Base-by-base conservation (phyloP, 208 protist genomes). In the Leishmania arabica region DNA sequence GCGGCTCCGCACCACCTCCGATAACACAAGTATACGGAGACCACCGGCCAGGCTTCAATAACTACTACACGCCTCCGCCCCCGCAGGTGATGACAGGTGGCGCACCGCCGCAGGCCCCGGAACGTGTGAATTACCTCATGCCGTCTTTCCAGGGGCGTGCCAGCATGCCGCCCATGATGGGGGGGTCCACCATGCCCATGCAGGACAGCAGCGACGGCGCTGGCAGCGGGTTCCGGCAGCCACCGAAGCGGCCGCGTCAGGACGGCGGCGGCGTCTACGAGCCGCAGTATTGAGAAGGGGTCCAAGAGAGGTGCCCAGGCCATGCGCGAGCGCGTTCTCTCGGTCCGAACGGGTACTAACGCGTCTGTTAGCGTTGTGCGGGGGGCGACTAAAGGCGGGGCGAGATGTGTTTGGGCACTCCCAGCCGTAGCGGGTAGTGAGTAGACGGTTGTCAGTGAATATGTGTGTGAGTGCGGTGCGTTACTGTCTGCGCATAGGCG, bases 161-260 rank as follows among this genome's bases (percentile, higher is more conserved):
- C 0, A 72, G 68, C 3, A 21, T 80, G 76, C 70, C 76, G 13
- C 81, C 75, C 27, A 77, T 85, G 82, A 80, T 80, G 81, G 69
- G 66, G 81, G 69, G 66, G 21, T 62, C 81, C 8, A 3, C 34
- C 11, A 81, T 68, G 68, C 37, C 37, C 27, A 64, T 68, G 76
- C 47, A n/a, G 40, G 45, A 45, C 19, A 27, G n/a, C 11, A 27
- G 45, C 34, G 65, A 45, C 49, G 76, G 76, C 42, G 47, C 31
- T 24, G 42, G 81, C 21, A 65, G 81, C n/a, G 82, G 82, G 19
- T 85, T 85, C 24, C 82, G 82, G 1, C 82, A 81, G 71, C 82
- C 82, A 27, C 82, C 82, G 53, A 85, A 85, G 77, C 76, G 81
- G n/a, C 77, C 75, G 71, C 81, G 81, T 51, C 81, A 78, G 21